Conservation (phyloP, 1,284 basidiomycete genomes). For the Ustilago trichophora region DNA sequence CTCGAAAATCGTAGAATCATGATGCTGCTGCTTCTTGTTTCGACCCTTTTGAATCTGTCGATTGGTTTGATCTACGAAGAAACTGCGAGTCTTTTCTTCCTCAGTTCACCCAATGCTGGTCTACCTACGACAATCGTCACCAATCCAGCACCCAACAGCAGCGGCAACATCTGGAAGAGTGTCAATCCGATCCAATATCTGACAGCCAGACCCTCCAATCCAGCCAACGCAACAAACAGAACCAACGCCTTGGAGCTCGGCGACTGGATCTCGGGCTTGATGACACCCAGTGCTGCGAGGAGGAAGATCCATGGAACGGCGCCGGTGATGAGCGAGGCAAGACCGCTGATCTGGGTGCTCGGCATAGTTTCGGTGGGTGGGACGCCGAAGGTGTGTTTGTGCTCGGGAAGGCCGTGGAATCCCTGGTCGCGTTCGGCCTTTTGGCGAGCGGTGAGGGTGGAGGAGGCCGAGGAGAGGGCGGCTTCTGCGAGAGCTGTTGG, state of each 20-base stretch:
- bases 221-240: conserved; percentile 32
- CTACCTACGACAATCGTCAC: conserved; percentile 50
- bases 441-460: conserved; percentile 17
- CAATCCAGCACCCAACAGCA: conserved; percentile 38
- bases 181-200: conserved; percentile 57
- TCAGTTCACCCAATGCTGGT: conserved; percentile 45
- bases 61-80: no score
- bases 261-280: conserved; percentile 21
- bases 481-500: conserved; percentile 17
- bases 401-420: conserved; percentile 40
- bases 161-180: conserved; percentile 55
- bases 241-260: conserved; percentile 23
- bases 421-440: conserved; percentile 44
- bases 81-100: conserved; percentile 33
- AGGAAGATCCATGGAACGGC: conserved; percentile 51
- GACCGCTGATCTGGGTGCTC: conserved; percentile 38
- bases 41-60: no score
- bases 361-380: conserved; percentile 58
- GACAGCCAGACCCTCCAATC: conserved; percentile 48
- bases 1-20: no score
- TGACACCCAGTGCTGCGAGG: conserved; percentile 20
- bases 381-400: conserved; percentile 52
- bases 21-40: no score
- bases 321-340: conserved; percentile 43
- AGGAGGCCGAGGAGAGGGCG: conserved; percentile 6